These are phyloP conservation scores for Ustilago trichophora DNA, from an alignment of 1,284 basidiomycete species.

Conservation along the genomic window DNA sequence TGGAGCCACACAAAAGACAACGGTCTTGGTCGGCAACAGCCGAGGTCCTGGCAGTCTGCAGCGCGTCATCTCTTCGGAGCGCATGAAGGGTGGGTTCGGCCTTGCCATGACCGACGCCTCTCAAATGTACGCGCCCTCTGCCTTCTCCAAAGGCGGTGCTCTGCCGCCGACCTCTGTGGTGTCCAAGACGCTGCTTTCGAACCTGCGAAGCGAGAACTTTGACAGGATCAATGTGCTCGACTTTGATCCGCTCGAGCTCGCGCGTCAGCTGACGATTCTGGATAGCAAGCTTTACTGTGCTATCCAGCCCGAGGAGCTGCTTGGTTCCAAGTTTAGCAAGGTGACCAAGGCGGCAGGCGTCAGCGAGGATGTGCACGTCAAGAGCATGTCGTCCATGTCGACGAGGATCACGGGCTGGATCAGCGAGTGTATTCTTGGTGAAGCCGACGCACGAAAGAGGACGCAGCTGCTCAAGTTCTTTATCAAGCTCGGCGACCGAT, in stretches of 20 bases:
- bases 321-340: slow-evolving; percentile 64
- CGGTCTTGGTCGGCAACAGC: slow-evolving; percentile 38
- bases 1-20: slow-evolving; percentile 35
- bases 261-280: slow-evolving; percentile 70
- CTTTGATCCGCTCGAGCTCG: slow-evolving; percentile 77
- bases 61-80: slow-evolving; percentile 63
- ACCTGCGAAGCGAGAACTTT: slow-evolving; percentile 69
- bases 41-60: slow-evolving; percentile 54
- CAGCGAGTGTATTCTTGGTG: slow-evolving; percentile 68
- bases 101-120: slow-evolving; percentile 46
- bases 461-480: slow-evolving; percentile 68
- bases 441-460: slow-evolving; percentile 67
- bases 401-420: slow-evolving; percentile 69
- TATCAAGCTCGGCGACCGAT: slow-evolving; percentile 68
- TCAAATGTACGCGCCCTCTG: slow-evolving; percentile 53
- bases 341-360: slow-evolving; percentile 41
- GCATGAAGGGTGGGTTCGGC: slow-evolving; percentile 43
- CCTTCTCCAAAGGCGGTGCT: slow-evolving; percentile 37
- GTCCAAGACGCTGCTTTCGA: slow-evolving; percentile 77
- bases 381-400: slow-evolving; percentile 67
- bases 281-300: slow-evolving; percentile 65
- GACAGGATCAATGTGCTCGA: slow-evolving; percentile 78
- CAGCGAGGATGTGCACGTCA: slow-evolving; percentile 59
- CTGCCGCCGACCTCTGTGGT: slow-evolving; percentile 75
- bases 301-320: slow-evolving; percentile 68